Evolutionary conservation across 805 yeast species (phyloP), one percentile per base, ranked within the genome.

Genomic region (Wickerhamiella australiensis): DNA sequence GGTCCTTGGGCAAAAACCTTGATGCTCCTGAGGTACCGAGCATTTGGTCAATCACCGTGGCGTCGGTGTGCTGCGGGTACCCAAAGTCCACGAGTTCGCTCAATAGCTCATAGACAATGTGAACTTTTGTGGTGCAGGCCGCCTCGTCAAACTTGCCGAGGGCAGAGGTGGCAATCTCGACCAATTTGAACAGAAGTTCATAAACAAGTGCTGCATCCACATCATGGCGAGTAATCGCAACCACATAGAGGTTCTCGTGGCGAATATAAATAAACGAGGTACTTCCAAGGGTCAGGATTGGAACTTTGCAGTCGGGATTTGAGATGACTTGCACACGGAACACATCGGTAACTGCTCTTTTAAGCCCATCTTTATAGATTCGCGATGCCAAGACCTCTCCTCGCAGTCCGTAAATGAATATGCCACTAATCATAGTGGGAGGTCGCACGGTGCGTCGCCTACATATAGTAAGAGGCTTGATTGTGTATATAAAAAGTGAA

Each of bases 321-420:
- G 84, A 71, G 38, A 90, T 85, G 23, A 90, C 95, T 61, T 90
- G 96, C 49, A 87, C 80, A n/a, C 96, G 75, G 60, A 90, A 90
- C 26, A 87, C 85, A 57, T 88, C 96, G 15, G 92, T 71, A 18
- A 88, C 79, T 49, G 82, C 82, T 47, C 90, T 67, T 56, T 85
- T 78, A 50, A 86, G 76, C 1, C 88, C 85, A 49, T 82, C 86
- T 50, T 80, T 73, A 63, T 80, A 80, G 33, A 84, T 61, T 49
- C 83, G 76, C 20, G 92, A 80, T 47, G 88, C 77, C 38, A 90
- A 68, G 18, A 86, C 78, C 61, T 88, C 96, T 4, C 96, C 97
- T 52, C 82, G 78, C 49, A 73, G 72, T 58, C 82, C 85, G 68
- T 76, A 84, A 13, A 90, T 69, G 57, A 88, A 77, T n/a, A 90